phyloP scores from a whole-genome alignment of 1,284 basidiomycete species.

The Hortiboletus rubellus region DNA sequence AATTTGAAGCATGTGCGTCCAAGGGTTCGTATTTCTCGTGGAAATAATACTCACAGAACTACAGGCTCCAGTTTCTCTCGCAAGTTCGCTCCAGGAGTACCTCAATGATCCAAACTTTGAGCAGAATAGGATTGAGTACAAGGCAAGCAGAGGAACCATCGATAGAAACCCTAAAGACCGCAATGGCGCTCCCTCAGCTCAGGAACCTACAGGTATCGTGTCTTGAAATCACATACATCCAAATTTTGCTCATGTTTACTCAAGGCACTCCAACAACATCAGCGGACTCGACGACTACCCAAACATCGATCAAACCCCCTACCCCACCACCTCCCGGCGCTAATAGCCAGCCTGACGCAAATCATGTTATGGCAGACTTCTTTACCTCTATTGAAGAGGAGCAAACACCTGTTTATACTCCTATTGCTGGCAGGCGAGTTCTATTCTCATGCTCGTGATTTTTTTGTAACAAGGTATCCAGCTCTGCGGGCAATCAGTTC shows the following conservation, averaged over 20 bases:
- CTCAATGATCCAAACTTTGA: slow-evolving; percentile 96
- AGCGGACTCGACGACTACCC: slow-evolving; percentile 21
- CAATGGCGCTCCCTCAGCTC: slow-evolving; percentile 27
- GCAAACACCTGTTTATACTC: slow-evolving; percentile 73
- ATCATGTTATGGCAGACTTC: slow-evolving; percentile 76
- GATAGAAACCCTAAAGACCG: slow-evolving; percentile 49
- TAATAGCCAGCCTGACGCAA: slow-evolving; percentile 24
- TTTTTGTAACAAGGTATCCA: slow-evolving; percentile 31
- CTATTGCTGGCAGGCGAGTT: slow-evolving; percentile 55
- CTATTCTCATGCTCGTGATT: background rate
- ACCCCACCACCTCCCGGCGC: slow-evolving; percentile 25
- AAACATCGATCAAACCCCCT: slow-evolving; percentile 18
- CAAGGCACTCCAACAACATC: slow-evolving; percentile 16
- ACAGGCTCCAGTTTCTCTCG: slow-evolving; percentile 91
- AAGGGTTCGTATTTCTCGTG: background rate
- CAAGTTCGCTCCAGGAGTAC: slow-evolving; percentile 93
- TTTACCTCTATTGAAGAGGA: slow-evolving; percentile 89
- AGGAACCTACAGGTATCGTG: slow-evolving; percentile 21
- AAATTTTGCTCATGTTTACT: background rate
- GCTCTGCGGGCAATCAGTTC: slow-evolving; percentile 55
- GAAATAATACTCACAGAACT: background rate
- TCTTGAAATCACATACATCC: background rate
- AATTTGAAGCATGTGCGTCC: slow-evolving; percentile 85
- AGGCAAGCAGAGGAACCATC: slow-evolving; percentile 76
- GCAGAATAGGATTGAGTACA: slow-evolving; percentile 91